These are phyloP conservation scores for Ceratocystis albifundus DNA, from an alignment of 2,329 filamentous ascomycete genomes.

Conservation along the genomic window DNA sequence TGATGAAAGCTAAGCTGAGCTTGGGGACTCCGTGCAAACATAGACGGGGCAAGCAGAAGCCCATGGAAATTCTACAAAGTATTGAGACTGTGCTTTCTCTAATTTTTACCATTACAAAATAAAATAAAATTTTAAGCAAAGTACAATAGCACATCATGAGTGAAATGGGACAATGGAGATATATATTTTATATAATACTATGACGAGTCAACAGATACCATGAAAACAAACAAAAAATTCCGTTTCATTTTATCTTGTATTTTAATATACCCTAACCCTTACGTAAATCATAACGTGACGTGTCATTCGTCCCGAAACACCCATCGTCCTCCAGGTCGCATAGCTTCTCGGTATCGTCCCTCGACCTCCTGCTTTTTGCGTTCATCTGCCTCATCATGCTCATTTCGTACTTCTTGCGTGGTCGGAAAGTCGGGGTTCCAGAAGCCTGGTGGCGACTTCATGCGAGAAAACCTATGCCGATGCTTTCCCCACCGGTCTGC, in stretches of 20 bases:
- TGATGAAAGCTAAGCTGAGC: not conserved
- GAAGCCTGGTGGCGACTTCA: constrained; percentile 69
- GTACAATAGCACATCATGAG: too few species aligned
- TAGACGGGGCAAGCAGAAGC: not conserved
- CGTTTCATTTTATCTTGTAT: not conserved
- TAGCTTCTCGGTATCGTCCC: constrained; percentile 69
- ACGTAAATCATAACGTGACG: not conserved
- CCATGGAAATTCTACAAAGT: not conserved
- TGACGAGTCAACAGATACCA: too few species aligned
- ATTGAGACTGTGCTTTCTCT: too few species aligned
- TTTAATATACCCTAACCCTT: not conserved
- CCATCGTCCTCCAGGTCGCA: constrained; percentile 65
- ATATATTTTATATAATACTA: too few species aligned
- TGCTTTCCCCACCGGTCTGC: constrained; percentile 70
- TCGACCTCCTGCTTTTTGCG: constrained; percentile 54
- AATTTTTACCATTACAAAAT: too few species aligned
- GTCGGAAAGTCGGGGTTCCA: constrained; percentile 84
- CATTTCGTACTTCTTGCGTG: constrained; percentile 64
- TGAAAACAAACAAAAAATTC: too few species aligned
- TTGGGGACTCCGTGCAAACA: not conserved
- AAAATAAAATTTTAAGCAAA: too few species aligned
- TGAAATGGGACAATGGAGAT: too few species aligned
- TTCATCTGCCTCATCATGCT: constrained; percentile 53
- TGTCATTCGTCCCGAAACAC: constrained; percentile 65
- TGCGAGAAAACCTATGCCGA: constrained; percentile 58